phyloP scores from a whole-genome alignment of 1,284 basidiomycete genomes.

The Coniferiporia weirii region DNA sequence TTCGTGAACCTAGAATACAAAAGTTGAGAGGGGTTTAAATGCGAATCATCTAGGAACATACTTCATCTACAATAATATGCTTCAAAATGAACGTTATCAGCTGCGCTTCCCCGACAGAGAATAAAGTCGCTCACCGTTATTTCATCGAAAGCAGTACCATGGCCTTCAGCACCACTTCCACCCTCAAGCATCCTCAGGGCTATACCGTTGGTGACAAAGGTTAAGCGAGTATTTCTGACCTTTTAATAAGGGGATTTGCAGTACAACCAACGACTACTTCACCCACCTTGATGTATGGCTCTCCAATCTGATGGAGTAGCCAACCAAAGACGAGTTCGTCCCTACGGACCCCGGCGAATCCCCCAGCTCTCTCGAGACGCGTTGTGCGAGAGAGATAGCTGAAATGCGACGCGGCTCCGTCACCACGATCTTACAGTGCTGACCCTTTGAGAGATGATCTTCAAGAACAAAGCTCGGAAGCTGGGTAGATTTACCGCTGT shows the following conservation, averaged over 20 bases:
- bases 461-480: slow-evolving; percentile 94
- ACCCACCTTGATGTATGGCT: slow-evolving; percentile 60
- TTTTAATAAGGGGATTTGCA: not conserved
- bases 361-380: slow-evolving; percentile 92
- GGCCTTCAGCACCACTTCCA: slow-evolving; percentile 58
- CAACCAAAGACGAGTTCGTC: slow-evolving; percentile 77
- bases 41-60: slow-evolving; percentile 28
- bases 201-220: slow-evolving; percentile 93
- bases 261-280: not conserved
- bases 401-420: slow-evolving; percentile 97
- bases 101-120: not conserved
- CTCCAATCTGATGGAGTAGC: slow-evolving; percentile 94
- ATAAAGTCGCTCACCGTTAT: slow-evolving; percentile 63
- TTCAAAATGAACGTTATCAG: slow-evolving; percentile 25
- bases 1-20: slow-evolving; percentile 64
- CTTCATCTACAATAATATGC: slow-evolving; percentile 89
- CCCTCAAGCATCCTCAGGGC: slow-evolving; percentile 95
- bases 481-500: slow-evolving; percentile 95
- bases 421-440: slow-evolving; percentile 88
- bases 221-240: slow-evolving; percentile 63
- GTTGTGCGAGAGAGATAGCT: slow-evolving; percentile 94
- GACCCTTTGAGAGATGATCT: slow-evolving; percentile 78
- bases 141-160: slow-evolving; percentile 83
- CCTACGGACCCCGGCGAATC: slow-evolving; percentile 83
- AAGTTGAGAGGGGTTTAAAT: not conserved